Evolutionary conservation across 768 basidiomycete genomes (phyloP).

Genomic region (Sutorius australiensis): DNA sequence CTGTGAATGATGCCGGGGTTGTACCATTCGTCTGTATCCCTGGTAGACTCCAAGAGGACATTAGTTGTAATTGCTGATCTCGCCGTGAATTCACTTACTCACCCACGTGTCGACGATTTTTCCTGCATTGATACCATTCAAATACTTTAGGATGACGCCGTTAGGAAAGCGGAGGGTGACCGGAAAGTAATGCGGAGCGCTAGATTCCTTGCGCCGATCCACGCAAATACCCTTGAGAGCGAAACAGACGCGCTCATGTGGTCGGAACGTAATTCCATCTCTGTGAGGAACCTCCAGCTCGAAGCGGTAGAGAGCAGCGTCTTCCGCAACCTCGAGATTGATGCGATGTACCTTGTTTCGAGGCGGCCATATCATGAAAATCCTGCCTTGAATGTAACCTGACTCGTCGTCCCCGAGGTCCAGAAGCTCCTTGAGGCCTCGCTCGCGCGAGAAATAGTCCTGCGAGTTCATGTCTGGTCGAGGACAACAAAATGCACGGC

Average conservation of each 20-base stretch:
- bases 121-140: conserved; percentile 27
- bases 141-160: conserved; percentile 42
- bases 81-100: conserved; percentile 25
- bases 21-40: conserved; percentile 26
- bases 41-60: conserved; percentile 4
- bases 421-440: conserved; percentile 33
- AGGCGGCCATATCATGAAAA: conserved; percentile 46
- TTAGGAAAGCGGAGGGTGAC: conserved; percentile 40
- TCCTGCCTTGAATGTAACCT: conserved; percentile 40
- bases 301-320: conserved; percentile 27
- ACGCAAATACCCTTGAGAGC: conserved; percentile 43
- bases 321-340: conserved; percentile 26
- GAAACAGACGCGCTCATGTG: conserved; percentile 43
- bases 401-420: conserved; percentile 27
- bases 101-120: conserved; percentile 40
- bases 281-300: conserved; percentile 38
- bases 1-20: conserved; percentile 11
- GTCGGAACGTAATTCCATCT: conserved; percentile 36
- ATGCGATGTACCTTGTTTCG: conserved; percentile 27
- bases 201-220: conserved; percentile 25
- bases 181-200: conserved; percentile 34
- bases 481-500: too few relatives aligned
- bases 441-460: conserved; percentile 26
- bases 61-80: not conserved
- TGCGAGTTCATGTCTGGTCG: conserved; percentile 5